Evolutionary conservation across 768 basidiomycete species (phyloP), one percentile per base, ranked within the genome.

Genomic region (Mycena metata): DNA sequence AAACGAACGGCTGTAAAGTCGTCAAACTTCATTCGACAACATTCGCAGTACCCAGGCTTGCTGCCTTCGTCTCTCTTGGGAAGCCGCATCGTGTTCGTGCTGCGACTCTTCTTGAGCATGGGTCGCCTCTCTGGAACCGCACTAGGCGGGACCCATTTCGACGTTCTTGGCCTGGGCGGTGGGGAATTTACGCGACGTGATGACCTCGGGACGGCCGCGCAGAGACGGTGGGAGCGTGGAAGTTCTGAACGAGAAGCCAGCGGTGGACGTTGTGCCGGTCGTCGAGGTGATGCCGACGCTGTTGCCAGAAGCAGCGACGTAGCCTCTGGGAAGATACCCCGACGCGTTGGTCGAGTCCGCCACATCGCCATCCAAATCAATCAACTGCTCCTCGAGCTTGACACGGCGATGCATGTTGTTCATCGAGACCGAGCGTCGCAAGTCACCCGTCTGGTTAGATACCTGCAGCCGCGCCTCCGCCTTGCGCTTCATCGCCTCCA

Each of bases 31-130:
- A 85, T 75, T 43, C 97, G 88, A 79, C 98, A 99, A 77, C 96
- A 96, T 79, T 99, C 98, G 78, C 98, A 99, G 79, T 98, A 99
- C 6, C 98, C 98, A 6, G 96, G 92, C 74, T 98, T 98, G 69
- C 86, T 89, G 19, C 90, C 90, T 81, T 97, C 95, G 65, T 96
- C 93, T 43, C 94, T 89, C 75, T 88, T 90, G 10, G 92, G 90
- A 62, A 93, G 82, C 74, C 86, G 85, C 52, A 95, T 79, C 2
- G 91, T 93, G 75, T 93, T 93, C 58, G 92, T 94, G 72, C 93
- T 95, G 70, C 89, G 88, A 76, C 92, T 92, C 80, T 93, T 95
- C 74, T 88, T 86, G 56, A 96, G 80, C 49, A 84, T 67, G 42
- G 80, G 79, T 23, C 83, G 83, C 47, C 85, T 84, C 39, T 84